Evolutionary conservation across 2,329 filamentous ascomycete species (phyloP).

Genomic region (Sphaerulina vaccinii): DNA sequence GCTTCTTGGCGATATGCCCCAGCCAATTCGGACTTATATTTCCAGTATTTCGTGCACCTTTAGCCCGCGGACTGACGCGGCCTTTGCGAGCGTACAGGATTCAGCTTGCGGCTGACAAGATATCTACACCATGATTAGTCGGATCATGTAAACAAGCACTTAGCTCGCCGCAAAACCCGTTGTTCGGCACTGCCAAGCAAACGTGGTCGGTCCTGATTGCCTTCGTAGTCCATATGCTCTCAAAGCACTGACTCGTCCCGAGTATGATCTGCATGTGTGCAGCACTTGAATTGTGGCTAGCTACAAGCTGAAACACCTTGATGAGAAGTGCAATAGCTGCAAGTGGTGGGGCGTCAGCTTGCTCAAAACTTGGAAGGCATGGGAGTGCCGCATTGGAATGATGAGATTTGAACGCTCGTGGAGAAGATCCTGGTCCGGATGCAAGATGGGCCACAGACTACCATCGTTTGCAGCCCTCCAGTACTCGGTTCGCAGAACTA

Average conservation of each 20-base stretch:
- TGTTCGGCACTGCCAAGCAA: neutral
- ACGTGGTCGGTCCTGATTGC: neutral
- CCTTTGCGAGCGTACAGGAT: neutral
- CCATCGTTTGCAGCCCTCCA: too few relatives aligned
- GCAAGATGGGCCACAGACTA: too few relatives aligned
- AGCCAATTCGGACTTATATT: conserved; percentile 9
- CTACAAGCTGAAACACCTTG: neutral
- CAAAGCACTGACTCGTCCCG: neutral
- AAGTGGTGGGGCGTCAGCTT: too few relatives aligned
- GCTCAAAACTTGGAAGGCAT: too few relatives aligned
- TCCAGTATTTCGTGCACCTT: neutral
- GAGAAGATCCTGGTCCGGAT: too few relatives aligned
- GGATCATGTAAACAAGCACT: neutral
- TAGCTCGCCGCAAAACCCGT: neutral
- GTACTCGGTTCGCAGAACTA: too few relatives aligned
- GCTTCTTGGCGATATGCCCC: conserved; percentile 5
- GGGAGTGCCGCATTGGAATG: too few relatives aligned
- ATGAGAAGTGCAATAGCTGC: too few relatives aligned
- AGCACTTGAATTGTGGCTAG: neutral
- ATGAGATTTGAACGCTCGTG: too few relatives aligned
- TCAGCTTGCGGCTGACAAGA: neutral
- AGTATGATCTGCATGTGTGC: neutral
- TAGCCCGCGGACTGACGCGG: conserved; percentile 15
- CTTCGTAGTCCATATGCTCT: neutral
- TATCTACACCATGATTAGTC: neutral